Evolutionary conservation across 805 yeast species (phyloP), one percentile per base, ranked within the genome.

Genomic region (Lachancea fermentati): DNA sequence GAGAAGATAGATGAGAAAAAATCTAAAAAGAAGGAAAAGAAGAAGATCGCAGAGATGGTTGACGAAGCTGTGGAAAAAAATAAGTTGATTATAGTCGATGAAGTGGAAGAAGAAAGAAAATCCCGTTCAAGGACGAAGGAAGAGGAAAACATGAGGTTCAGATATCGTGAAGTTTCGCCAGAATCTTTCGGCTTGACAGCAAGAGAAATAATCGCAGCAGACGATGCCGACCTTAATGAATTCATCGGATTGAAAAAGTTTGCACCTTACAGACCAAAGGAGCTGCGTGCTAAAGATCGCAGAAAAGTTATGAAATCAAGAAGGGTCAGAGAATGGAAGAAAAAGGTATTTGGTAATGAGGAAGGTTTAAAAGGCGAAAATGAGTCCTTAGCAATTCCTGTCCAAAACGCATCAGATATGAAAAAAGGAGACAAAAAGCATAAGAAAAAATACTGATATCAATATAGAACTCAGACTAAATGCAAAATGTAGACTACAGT

Each of bases 151-250:
- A 52, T 77, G 30, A 73, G 69, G 40, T 91, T 93, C 72, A 80
- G 79, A 52, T 93, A 93, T 59, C 76, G 97, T 54, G 95, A 88
- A 52, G 97, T 93, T 3, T 88, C 96, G 1, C 97, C 98, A 6
- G 97, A 93, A 55, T 68, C 88, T 7, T 93, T 76, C 65, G 97
- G 97, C 9, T 71, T 93, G 36, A 72, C 85, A 0, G 75, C 93
- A 0, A 73, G 93, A 47, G 98, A 93, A 53, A 93, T 93, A 35
- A 69, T 93, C 39, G 66, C 86, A 43, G 98, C 98, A 11, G 91
- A 85, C 55, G 98, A 93, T 60, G 72, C 74, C 45, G 84, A 82
- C 36, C 71, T 93, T 62, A 93, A 93, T 63, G 82, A 80, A 42
- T 88, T 72, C 54, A 81, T 88, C 43, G 93, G 96, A 16, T 67